Conservation (phyloP, 345 rosid species). For the Syzygium jambos region DNA sequence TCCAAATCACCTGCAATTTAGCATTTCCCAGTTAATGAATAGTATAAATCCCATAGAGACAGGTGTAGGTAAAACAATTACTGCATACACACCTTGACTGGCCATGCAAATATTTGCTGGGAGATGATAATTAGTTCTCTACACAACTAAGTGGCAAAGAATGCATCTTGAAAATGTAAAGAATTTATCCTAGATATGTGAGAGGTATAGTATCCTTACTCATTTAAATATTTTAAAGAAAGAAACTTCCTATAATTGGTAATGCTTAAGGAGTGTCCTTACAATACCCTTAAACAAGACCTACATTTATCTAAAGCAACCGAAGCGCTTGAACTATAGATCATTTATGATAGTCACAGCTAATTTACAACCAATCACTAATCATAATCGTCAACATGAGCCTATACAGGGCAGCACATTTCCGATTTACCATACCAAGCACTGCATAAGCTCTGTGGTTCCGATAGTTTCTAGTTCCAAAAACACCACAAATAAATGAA, state of each 20-base stretch:
- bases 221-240: neutral
- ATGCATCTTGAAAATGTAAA: neutral
- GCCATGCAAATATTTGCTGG: neutral
- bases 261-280: neutral
- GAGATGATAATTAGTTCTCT: neutral
- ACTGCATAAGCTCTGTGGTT: neutral
- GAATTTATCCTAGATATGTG: neutral
- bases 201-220: neutral
- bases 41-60: neutral
- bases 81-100: neutral
- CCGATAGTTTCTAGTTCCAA: neutral
- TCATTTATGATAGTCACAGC: neutral
- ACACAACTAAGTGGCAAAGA: neutral
- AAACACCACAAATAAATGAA: neutral
- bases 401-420: neutral
- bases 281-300: neutral
- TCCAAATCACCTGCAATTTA: slow-evolving; percentile 69
- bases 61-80: neutral
- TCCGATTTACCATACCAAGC: neutral
- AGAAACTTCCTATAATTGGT: neutral
- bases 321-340: neutral
- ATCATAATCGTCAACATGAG: neutral
- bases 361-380: neutral
- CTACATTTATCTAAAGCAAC: neutral
- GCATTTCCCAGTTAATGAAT: neutral